phyloP scores from a whole-genome alignment of 805 yeast species.

The Spathaspora gorwiae region DNA sequence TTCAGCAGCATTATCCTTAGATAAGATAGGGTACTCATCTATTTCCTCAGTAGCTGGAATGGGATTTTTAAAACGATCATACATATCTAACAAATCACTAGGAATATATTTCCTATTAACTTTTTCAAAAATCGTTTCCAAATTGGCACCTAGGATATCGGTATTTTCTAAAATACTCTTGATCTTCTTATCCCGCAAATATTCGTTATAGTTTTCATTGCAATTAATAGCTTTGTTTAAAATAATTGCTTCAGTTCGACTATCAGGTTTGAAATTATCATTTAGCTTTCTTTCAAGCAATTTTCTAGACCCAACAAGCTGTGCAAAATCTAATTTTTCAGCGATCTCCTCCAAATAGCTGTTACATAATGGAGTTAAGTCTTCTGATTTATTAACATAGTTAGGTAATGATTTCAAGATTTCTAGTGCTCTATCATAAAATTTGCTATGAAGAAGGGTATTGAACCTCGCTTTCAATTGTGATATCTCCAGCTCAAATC shows the following conservation, averaged over 20 bases:
- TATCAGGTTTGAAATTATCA: conserved; percentile 39
- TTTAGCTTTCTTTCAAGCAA: conserved; percentile 33
- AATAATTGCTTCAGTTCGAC: conserved; percentile 57
- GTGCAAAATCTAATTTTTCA: conserved; percentile 18
- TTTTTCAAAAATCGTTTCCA: conserved; percentile 29
- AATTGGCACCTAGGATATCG: conserved; percentile 50
- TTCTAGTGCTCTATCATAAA: too few relatives aligned
- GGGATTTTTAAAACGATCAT: conserved; percentile 10
- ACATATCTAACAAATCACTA: conserved; percentile 26
- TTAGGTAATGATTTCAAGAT: too few relatives aligned
- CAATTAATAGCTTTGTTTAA: conserved; percentile 35
- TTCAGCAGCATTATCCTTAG: conserved; percentile 28
- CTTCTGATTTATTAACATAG: too few relatives aligned
- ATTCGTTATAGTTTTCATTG: conserved; percentile 8
- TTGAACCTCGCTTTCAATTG: too few relatives aligned
- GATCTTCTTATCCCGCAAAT: conserved; percentile 8
- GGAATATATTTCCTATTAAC: conserved; percentile 31
- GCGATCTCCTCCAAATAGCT: conserved; percentile 49
- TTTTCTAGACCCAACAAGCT: conserved; percentile 22
- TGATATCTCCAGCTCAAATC: too few relatives aligned
- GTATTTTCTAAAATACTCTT: conserved; percentile 40
- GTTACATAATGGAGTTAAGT: conserved; percentile 34
- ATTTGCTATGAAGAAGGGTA: too few relatives aligned
- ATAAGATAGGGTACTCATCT: conserved; percentile 27
- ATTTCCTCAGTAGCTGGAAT: conserved; percentile 7